Evolutionary conservation across 2,329 filamentous ascomycete genomes (phyloP).

Genomic region (Phyllosticta citribraziliensis): DNA sequence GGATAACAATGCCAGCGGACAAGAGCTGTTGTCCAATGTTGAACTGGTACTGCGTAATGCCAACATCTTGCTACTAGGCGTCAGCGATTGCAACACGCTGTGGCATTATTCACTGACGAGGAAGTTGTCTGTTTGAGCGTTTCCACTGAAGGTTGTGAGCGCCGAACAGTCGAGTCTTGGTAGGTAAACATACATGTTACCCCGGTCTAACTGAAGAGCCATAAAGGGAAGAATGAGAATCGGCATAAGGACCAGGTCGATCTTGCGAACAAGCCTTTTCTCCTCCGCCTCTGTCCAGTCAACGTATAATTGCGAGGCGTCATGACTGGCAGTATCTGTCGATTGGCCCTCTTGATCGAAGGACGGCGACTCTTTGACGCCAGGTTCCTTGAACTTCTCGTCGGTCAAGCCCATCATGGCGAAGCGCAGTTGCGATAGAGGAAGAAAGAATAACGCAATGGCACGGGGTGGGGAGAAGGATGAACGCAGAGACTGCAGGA

Average conservation of each 20-base stretch:
- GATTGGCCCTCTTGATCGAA: not conserved
- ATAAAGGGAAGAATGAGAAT: conserved; percentile 24
- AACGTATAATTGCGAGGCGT: not conserved
- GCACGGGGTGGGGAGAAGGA: not conserved
- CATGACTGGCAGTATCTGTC: not conserved
- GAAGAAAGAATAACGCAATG: not conserved
- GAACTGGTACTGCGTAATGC: conserved; percentile 23
- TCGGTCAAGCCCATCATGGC: not conserved
- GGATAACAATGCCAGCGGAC: conserved; percentile 23
- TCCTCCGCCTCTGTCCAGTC: conserved; percentile 21
- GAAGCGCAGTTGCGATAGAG: not conserved
- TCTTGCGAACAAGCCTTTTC: conserved; percentile 19
- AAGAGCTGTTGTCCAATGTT: conserved; percentile 26
- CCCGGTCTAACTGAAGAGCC: conserved; percentile 23
- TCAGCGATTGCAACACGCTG: not conserved
- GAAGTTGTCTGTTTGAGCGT: conserved; percentile 22
- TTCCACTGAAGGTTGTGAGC: conserved; percentile 3
- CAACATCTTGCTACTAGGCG: conserved; percentile 16
- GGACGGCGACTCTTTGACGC: not conserved
- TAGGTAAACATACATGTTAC: conserved; percentile 16
- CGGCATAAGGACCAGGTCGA: conserved; percentile 24
- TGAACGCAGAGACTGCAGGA: not conserved
- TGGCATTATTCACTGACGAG: conserved; percentile 6
- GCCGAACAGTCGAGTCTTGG: too few species aligned
- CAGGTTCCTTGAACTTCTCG: not conserved